Evolutionary conservation across 768 basidiomycete genomes (phyloP).

Genomic region (Rhizopogon roseolus): DNA sequence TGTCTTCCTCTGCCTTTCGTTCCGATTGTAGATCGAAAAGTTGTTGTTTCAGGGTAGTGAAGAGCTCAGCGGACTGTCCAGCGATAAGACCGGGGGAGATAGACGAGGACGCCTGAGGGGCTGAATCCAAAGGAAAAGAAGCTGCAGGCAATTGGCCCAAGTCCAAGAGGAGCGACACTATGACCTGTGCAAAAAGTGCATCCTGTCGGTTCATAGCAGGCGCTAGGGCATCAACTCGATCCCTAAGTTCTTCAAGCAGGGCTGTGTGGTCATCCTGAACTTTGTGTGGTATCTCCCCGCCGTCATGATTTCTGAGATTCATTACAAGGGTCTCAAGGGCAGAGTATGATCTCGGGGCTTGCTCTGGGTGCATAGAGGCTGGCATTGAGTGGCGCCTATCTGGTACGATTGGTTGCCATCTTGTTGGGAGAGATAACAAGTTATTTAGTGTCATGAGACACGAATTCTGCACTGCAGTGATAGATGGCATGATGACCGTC

Average conservation of each 20-base stretch:
- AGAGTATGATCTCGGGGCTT: conserved; percentile 28
- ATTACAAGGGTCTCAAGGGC: conserved; percentile 59
- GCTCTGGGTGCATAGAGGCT: conserved; percentile 20
- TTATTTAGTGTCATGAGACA: conserved; percentile 72
- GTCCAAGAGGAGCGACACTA: conserved; percentile 66
- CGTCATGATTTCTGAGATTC: conserved; percentile 52
- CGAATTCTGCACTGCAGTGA: conserved; percentile 66
- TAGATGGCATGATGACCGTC: conserved; percentile 68
- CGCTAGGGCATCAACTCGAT: conserved; percentile 46
- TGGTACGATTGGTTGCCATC: not conserved
- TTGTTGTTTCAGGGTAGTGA: conserved; percentile 61
- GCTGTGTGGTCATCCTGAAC: conserved; percentile 39
- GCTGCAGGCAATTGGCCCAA: conserved; percentile 54
- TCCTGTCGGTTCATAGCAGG: conserved; percentile 43
- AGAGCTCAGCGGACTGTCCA: conserved; percentile 33
- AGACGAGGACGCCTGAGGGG: conserved; percentile 9
- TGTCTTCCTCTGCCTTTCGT: not conserved
- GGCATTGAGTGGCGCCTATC: conserved; percentile 11
- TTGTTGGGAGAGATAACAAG: conserved; percentile 48
- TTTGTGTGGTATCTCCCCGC: conserved; percentile 35
- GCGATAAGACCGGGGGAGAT: conserved; percentile 7
- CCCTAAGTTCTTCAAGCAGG: conserved; percentile 55
- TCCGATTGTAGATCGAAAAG: conserved; percentile 58
- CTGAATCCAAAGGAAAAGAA: conserved; percentile 12
- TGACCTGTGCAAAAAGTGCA: conserved; percentile 58